These are phyloP conservation scores for Yarrowia osloensis DNA, from an alignment of 805 yeast genomes.

Conservation along the genomic window DNA sequence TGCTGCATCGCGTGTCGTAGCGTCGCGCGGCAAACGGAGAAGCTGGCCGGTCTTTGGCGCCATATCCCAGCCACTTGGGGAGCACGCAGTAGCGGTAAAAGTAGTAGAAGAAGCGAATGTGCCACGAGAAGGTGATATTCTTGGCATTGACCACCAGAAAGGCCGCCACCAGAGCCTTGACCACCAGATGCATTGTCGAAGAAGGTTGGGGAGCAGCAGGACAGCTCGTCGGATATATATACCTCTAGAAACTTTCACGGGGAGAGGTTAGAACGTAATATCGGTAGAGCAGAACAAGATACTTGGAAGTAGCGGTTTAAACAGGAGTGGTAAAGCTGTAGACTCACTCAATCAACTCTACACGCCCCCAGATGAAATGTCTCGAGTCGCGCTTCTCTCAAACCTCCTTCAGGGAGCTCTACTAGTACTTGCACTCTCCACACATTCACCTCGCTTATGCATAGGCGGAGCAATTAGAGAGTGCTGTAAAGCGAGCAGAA, in stretches of 20 bases:
- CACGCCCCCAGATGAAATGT: too few species aligned
- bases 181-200: background rate
- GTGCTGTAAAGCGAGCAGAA: too few species aligned
- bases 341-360: too few species aligned
- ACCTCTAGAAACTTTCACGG: background rate
- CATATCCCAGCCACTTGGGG: constrained; percentile 34
- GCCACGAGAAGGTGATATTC: constrained; percentile 67
- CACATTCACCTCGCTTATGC: too few species aligned
- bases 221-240: background rate
- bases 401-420: too few species aligned
- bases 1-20: constrained; percentile 61
- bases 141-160: constrained; percentile 54
- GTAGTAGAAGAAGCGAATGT: constrained; percentile 58
- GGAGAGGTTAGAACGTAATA: background rate
- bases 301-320: too few species aligned
- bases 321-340: too few species aligned
- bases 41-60: constrained; percentile 32
- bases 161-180: constrained; percentile 32
- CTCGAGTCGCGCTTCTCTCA: too few species aligned
- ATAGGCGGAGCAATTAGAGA: background rate
- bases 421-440: too few species aligned
- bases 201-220: background rate
- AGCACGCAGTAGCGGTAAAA: constrained; percentile 48
- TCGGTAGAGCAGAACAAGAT: too few species aligned
- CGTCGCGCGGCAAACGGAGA: constrained; percentile 48